A percentile compares a stretch with the other conserved stretches of the same genome.
phyloP scores from a whole-genome alignment of 2,329 filamentous ascomycete species.

The Celoporthe dispersa region DNA sequence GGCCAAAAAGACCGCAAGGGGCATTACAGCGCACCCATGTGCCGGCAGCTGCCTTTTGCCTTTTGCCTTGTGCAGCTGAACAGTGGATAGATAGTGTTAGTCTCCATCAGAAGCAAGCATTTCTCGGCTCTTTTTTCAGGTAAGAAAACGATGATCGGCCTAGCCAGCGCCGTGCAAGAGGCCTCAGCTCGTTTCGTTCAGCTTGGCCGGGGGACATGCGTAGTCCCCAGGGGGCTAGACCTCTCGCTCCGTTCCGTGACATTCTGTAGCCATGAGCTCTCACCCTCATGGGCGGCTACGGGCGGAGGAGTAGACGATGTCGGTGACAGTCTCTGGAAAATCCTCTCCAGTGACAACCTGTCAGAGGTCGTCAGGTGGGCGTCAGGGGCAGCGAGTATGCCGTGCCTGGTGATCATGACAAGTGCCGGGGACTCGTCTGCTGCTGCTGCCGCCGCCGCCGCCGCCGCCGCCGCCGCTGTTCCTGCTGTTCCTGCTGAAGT shows the following conservation, averaged over 20 bases:
- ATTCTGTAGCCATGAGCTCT: neutral
- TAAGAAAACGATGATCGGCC: neutral
- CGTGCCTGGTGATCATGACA: slow-evolving; percentile 15
- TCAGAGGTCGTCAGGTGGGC: slow-evolving; percentile 22
- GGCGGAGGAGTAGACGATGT: neutral
- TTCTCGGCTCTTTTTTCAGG: neutral
- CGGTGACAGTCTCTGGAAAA: slow-evolving; percentile 17
- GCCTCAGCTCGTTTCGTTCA: neutral
- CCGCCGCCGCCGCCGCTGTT: neutral
- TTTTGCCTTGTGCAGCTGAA: neutral
- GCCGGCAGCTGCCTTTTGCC: neutral
- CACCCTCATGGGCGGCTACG: neutral
- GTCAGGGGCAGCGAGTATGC: slow-evolving; percentile 8
- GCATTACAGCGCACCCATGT: neutral
- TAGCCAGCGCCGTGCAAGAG: neutral
- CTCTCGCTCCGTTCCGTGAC: neutral
- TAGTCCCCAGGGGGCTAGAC: neutral
- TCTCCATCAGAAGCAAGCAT: neutral
- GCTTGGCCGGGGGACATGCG: neutral
- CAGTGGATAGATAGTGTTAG: neutral
- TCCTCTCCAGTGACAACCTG: slow-evolving; percentile 17
- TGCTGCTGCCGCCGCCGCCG: neutral
- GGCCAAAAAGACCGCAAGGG: neutral
- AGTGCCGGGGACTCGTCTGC: neutral
- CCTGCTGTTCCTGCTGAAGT: neutral